Conservation (phyloP, 768 basidiomycete species). For the Saitozyma sp. region DNA sequence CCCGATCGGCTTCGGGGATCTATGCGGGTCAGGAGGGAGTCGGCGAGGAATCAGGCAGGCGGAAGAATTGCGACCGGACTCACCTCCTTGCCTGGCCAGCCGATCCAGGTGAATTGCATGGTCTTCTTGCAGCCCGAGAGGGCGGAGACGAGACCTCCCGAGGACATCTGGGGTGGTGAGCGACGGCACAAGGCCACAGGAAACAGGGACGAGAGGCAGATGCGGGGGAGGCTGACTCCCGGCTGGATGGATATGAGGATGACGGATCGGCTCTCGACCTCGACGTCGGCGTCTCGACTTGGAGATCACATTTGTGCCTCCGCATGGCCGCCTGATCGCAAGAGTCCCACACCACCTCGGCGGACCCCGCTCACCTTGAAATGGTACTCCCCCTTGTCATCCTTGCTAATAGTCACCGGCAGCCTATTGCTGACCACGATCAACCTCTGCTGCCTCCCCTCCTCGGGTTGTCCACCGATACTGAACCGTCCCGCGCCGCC, state of each 20-base stretch:
- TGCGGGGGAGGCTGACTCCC: no score
- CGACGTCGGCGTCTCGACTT: neutral
- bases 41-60: neutral
- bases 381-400: constrained; percentile 87
- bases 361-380: constrained; percentile 58
- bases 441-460: constrained; percentile 60
- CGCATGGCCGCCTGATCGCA: neutral
- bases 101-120: constrained; percentile 96
- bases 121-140: constrained; percentile 98
- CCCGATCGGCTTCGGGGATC: constrained; percentile 90
- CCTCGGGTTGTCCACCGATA: neutral
- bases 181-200: no score
- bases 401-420: constrained; percentile 92
- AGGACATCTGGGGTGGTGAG: constrained; percentile 70
- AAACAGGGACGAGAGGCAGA: no score
- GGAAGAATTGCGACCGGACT: constrained; percentile 16
- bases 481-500: neutral
- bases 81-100: constrained; percentile 69
- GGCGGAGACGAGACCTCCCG: constrained; percentile 94
- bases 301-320: neutral
- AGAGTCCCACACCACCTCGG: neutral
- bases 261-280: no score
- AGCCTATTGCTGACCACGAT: constrained; percentile 95
- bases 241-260: no score
- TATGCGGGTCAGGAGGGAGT: constrained; percentile 58